A percentile compares a stretch with the other conserved stretches of the same genome.
Conservation (phyloP, 352 stramenopile genomes). For the Globisporangium mamillatum region DNA sequence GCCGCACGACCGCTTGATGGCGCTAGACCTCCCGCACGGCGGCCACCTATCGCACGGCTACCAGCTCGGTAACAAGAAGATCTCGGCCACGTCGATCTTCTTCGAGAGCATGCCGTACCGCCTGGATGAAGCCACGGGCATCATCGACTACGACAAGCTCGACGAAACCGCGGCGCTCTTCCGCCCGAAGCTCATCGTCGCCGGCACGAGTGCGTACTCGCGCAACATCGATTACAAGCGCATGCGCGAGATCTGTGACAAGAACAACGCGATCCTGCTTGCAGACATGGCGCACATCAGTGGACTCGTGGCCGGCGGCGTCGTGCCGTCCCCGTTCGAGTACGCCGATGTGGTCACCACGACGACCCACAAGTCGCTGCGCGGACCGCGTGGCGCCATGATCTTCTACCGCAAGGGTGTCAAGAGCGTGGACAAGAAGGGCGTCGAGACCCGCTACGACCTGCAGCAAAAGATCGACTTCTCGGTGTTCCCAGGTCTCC, state of each 20-base stretch:
- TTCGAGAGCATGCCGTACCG: constrained; percentile 99
- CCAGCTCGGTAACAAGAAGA: constrained; percentile 99
- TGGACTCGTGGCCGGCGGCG: constrained; percentile 94
- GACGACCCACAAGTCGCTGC: constrained; percentile 99
- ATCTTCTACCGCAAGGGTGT: constrained; percentile 99
- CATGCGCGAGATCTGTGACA: constrained; percentile 95
- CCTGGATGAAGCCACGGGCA: constrained; percentile 93
- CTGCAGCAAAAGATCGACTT: constrained; percentile 99
- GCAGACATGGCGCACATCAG: constrained; percentile 99
- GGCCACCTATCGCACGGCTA: constrained; percentile 99
- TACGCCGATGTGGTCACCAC: constrained; percentile 99
- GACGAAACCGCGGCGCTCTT: constrained; percentile 93
- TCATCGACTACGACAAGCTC: constrained; percentile 99
- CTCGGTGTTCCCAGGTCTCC: constrained; percentile 97
- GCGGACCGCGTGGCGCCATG: constrained; percentile 98
- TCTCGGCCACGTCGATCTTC: constrained; percentile 98
- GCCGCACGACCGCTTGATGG: constrained; percentile 99
- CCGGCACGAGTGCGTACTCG: constrained; percentile 98
- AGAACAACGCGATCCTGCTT: constrained; percentile 95
- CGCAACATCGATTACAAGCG: constrained; percentile 98
- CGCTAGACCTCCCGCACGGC: constrained; percentile 97
- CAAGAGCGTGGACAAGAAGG: constrained; percentile 95
- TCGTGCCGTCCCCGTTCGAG: constrained; percentile 97
- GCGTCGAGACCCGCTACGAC: constrained; percentile 91
- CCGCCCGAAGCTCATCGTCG: constrained; percentile 98